Evolutionary conservation across 805 yeast species (phyloP).

Genomic region (Torulaspora gathmanii): DNA sequence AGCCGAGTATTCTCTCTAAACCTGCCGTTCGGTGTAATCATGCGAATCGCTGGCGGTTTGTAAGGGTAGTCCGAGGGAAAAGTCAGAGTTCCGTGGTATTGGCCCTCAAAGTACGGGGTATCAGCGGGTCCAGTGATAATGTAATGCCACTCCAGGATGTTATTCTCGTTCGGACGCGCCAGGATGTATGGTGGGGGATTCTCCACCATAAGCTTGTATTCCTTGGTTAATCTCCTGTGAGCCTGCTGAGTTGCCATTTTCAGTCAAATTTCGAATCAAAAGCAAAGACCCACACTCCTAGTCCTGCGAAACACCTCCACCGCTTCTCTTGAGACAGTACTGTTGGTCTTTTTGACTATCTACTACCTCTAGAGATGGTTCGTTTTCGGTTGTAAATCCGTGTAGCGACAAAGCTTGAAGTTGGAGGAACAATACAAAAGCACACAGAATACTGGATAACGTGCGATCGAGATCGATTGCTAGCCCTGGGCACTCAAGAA

Average conservation of each 20-base stretch:
- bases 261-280: neutral
- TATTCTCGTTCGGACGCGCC: slow-evolving; percentile 83
- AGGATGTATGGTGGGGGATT: slow-evolving; percentile 80
- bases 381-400: neutral
- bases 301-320: neutral
- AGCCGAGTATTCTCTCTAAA: slow-evolving; percentile 75
- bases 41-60: slow-evolving; percentile 84
- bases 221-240: slow-evolving; percentile 58
- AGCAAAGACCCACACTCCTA: neutral
- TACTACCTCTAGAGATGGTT: neutral
- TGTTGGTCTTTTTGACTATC: no score
- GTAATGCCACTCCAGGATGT: slow-evolving; percentile 91
- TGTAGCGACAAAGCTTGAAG: neutral
- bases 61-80: slow-evolving; percentile 87
- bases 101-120: slow-evolving; percentile 82
- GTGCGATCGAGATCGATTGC: neutral
- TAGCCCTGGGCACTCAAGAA: no score
- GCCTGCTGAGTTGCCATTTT: slow-evolving; percentile 45
- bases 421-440: neutral
- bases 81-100: slow-evolving; percentile 80
- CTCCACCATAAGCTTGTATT: slow-evolving; percentile 69
- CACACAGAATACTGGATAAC: neutral
- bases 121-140: slow-evolving; percentile 87
- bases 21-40: slow-evolving; percentile 87
- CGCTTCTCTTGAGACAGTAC: neutral